These are phyloP conservation scores for Phytophthora pluvialis DNA, from an alignment of 352 stramenopile species.

Conservation along the genomic window DNA sequence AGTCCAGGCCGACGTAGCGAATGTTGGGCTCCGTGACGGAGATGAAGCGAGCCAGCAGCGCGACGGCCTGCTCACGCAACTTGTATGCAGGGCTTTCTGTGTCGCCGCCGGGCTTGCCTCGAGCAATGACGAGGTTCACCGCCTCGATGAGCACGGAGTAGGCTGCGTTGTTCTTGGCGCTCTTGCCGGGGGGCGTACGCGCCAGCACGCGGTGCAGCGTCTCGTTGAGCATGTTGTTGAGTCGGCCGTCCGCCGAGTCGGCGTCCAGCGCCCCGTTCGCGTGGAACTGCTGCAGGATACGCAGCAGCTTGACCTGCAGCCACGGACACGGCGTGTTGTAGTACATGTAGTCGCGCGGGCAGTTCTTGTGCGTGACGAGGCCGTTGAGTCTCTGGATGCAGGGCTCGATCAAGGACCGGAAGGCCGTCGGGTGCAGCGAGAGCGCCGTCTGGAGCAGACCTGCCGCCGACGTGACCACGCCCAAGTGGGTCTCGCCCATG, in stretches of 20 bases:
- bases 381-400: constrained; percentile 92
- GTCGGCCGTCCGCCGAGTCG: constrained; percentile 36
- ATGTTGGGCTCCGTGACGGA: constrained; percentile 98
- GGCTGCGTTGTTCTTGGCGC: constrained; percentile 96
- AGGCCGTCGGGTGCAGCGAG: constrained; percentile 88
- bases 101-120: constrained; percentile 76
- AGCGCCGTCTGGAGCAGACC: constrained; percentile 92
- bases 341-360: constrained; percentile 96
- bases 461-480: constrained; percentile 94
- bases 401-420: constrained; percentile 93
- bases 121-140: constrained; percentile 97
- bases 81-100: constrained; percentile 60
- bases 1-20: constrained; percentile 97
- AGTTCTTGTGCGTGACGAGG: constrained; percentile 95
- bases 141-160: constrained; percentile 98
- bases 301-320: constrained; percentile 94
- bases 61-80: constrained; percentile 92
- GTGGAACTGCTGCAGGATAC: constrained; percentile 93
- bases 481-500: constrained; percentile 93
- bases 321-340: constrained; percentile 97
- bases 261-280: constrained; percentile 59
- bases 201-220: constrained; percentile 93
- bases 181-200: constrained; percentile 81
- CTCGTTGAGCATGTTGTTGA: constrained; percentile 86
- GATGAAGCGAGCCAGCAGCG: constrained; percentile 97